A percentile compares a stretch with the other conserved stretches of the same genome.
These are phyloP conservation scores for Trapa incisa DNA, from an alignment of 345 rosid species.

Conservation along the genomic window DNA sequence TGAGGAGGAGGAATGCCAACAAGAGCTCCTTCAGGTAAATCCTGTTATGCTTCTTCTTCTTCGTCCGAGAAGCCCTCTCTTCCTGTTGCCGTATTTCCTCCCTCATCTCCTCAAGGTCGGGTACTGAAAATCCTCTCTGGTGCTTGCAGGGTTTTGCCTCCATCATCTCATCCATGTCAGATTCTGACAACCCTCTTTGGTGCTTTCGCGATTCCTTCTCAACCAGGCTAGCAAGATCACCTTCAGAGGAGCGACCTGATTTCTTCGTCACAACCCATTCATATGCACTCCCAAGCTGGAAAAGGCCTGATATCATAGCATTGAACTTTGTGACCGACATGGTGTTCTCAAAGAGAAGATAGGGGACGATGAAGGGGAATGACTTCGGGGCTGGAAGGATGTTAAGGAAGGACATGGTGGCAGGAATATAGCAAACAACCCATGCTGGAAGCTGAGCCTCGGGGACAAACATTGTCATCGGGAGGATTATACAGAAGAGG, in stretches of 20 bases:
- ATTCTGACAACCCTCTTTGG: conserved; percentile 26
- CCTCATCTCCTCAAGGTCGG: conserved; percentile 14
- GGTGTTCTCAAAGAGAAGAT: conserved; percentile 44
- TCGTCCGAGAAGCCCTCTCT: conserved; percentile 12
- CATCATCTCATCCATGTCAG: conserved; percentile 4
- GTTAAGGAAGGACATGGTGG: conserved; percentile 45
- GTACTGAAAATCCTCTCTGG: no score
- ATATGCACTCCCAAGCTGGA: conserved; percentile 47
- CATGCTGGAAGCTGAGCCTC: conserved; percentile 45
- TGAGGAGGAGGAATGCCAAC: conserved; percentile 77
- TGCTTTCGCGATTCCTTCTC: conserved; percentile 22
- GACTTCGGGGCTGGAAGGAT: conserved; percentile 46
- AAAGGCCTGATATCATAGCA: conserved; percentile 45
- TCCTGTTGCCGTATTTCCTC: conserved; percentile 14
- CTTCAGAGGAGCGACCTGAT: conserved; percentile 46
- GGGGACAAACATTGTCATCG: conserved; percentile 46
- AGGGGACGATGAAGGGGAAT: conserved; percentile 45
- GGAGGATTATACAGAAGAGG: conserved; percentile 45
- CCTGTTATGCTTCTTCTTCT: conserved; percentile 48
- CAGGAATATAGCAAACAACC: conserved; percentile 47
- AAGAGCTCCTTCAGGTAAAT: conserved; percentile 78
- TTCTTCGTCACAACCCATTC: conserved; percentile 52
- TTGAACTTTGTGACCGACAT: conserved; percentile 51
- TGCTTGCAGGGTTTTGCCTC: no score
- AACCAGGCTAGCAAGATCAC: conserved; percentile 27